Percentiles rank a stretch among this genome's conserved stretches.
phyloP scores from a whole-genome alignment of 202 grass and related monocot species.

The Panicum hallii region DNA sequence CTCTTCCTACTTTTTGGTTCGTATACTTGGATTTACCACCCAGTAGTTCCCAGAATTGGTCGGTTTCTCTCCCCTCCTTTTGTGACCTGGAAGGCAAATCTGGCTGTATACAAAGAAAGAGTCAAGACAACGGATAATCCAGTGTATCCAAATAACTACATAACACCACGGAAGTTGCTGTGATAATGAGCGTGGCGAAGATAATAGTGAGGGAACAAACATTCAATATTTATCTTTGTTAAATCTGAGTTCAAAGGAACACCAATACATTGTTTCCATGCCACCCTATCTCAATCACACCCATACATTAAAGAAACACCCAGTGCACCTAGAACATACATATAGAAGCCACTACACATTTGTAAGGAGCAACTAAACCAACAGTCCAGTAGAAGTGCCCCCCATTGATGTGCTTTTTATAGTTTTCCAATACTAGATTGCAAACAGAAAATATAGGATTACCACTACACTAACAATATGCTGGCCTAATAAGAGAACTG shows the following conservation, averaged over 20 bases:
- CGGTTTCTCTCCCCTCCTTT: slow-evolving; percentile 87
- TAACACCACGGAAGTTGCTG: neutral
- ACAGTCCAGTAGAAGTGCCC: neutral
- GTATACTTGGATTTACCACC: slow-evolving; percentile 88
- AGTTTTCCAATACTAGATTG: neutral
- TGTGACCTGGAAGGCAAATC: slow-evolving; percentile 78
- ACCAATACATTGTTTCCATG: neutral
- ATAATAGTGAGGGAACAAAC: neutral
- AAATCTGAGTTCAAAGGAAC: neutral
- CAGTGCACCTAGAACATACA: neutral
- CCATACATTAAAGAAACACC: neutral
- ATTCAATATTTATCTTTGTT: neutral
- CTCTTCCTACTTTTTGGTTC: slow-evolving; percentile 82
- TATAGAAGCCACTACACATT: neutral
- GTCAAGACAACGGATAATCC: neutral
- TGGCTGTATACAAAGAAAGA: slow-evolving; percentile 58
- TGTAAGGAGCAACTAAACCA: neutral
- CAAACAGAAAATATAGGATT: neutral
- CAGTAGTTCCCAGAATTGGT: slow-evolving; percentile 90
- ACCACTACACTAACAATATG: neutral
- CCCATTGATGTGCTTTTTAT: neutral
- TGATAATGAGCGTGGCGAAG: neutral
- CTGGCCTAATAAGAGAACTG: neutral
- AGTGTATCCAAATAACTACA: neutral
- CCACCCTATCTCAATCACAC: neutral